A percentile compares a stretch with the other conserved stretches of the same genome.
Evolutionary conservation across 139 green algal species (phyloP).

Genomic region (Nannochloris sp.): DNA sequence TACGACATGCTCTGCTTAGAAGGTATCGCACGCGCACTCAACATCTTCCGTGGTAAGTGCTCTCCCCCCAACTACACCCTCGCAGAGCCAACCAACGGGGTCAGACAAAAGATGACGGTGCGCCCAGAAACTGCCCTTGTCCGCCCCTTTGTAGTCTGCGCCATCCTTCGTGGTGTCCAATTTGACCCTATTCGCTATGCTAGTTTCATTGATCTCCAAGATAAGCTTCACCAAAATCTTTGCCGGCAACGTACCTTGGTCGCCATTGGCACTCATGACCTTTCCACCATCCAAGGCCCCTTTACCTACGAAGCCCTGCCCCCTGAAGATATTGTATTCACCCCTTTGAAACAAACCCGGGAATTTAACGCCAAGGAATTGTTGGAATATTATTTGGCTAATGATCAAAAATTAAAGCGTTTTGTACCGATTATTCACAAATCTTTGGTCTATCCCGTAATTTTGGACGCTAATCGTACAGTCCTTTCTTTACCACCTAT

Average conservation of each 20-base stretch:
- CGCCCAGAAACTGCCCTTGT: conserved; percentile 87
- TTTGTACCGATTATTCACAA: conserved; percentile 94
- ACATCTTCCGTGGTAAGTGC: conserved; percentile 83
- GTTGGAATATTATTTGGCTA: conserved; percentile 69
- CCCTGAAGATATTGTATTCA: conserved; percentile 89
- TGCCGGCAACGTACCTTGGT: conserved; percentile 93
- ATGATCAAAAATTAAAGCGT: conserved; percentile 92
- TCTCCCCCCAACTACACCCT: conserved; percentile 63
- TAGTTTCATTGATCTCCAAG: conserved; percentile 97
- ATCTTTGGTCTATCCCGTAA: conserved; percentile 89
- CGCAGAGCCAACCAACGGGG: conserved; percentile 56
- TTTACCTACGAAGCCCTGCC: conserved; percentile 98
- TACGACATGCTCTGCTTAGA: conserved; percentile 99
- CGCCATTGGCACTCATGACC: conserved; percentile 97
- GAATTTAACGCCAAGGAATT: conserved; percentile 83
- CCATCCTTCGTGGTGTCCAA: conserved; percentile 81
- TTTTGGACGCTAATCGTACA: conserved; percentile 80
- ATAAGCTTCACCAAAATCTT: conserved; percentile 99
- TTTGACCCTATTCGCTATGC: conserved; percentile 83
- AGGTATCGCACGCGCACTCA: conserved; percentile 90
- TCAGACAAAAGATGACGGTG: conserved; percentile 59
- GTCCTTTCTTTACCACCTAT: conserved; percentile 89
- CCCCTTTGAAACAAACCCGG: conserved; percentile 90
- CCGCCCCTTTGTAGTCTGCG: conserved; percentile 90
- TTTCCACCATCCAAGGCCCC: conserved; percentile 74